A percentile compares a stretch with the other conserved stretches of the same genome.
These are phyloP conservation scores for Mycena galopus DNA, from an alignment of 768 basidiomycete species.

Conservation along the genomic window DNA sequence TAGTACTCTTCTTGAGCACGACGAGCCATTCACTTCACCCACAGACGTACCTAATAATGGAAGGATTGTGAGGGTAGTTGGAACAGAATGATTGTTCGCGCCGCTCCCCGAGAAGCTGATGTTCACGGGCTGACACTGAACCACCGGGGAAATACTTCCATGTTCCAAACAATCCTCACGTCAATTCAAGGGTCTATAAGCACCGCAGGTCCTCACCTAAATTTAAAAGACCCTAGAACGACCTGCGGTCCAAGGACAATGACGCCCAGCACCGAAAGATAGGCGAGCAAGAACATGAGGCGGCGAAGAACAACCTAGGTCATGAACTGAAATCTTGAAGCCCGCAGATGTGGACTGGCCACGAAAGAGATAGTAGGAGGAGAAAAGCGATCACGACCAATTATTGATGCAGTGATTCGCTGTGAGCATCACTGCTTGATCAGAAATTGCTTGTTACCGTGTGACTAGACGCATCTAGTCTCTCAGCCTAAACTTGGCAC, in stretches of 20 bases:
- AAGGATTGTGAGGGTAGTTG: constrained; percentile 63
- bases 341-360: constrained; percentile 53
- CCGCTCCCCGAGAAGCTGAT: constrained; percentile 59
- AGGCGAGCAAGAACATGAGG: constrained; percentile 44
- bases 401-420: too few relatives aligned
- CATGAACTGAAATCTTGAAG: constrained; percentile 37
- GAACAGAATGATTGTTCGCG: constrained; percentile 48
- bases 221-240: constrained; percentile 52
- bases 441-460: too few relatives aligned
- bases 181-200: too few relatives aligned
- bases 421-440: too few relatives aligned
- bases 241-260: constrained; percentile 56
- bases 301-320: constrained; percentile 38
- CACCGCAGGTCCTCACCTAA: too few relatives aligned
- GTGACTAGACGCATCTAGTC: too few relatives aligned
- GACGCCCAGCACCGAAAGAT: constrained; percentile 47
- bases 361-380: constrained; percentile 36
- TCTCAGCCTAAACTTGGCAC: too few relatives aligned
- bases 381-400: not conserved
- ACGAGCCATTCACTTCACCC: not conserved
- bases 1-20: not conserved
- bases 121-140: constrained; percentile 66
- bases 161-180: too few relatives aligned
- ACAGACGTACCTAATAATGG: constrained; percentile 50
- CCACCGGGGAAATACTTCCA: constrained; percentile 56